phyloP scores from a whole-genome alignment of 495 filamentous ascomycete genomes.

The Penicillium antarcticum region DNA sequence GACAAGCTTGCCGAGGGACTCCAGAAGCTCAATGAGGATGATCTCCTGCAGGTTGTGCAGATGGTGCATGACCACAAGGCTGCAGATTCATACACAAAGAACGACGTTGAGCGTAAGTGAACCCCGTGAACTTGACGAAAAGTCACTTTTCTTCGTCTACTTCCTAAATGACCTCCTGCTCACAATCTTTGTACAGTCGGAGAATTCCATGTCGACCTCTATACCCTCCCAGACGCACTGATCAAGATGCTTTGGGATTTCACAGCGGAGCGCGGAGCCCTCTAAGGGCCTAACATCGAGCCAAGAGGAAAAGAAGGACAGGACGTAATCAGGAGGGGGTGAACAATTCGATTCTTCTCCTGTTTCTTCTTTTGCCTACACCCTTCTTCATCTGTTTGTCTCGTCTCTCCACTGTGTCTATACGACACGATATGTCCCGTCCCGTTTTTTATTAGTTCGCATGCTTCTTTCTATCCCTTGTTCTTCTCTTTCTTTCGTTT shows the following conservation, averaged over 20 bases:
- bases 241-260: conserved; percentile 95
- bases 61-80: conserved; percentile 97
- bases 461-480: conserved; percentile 2
- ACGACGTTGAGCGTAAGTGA: conserved; percentile 85
- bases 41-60: conserved; percentile 90
- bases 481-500: conserved; percentile 3
- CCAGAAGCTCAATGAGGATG: conserved; percentile 79
- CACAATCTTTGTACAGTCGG: conserved; percentile 56
- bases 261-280: conserved; percentile 46
- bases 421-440: too few species aligned
- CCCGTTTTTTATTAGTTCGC: neutral
- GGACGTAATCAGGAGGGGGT: neutral
- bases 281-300: conserved; percentile 18
- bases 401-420: neutral
- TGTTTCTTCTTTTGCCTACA: neutral
- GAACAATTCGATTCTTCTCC: neutral
- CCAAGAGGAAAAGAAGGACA: neutral
- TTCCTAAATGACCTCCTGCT: neutral
- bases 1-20: conserved; percentile 95
- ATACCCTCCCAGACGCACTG: conserved; percentile 78
- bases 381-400: too few species aligned
- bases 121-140: neutral
- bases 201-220: conserved; percentile 98
- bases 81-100: conserved; percentile 89
- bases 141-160: too few species aligned